A percentile compares a stretch with the other conserved stretches of the same genome.
phyloP scores from a whole-genome alignment of 768 basidiomycete species.

The Sarcodon sp. region DNA sequence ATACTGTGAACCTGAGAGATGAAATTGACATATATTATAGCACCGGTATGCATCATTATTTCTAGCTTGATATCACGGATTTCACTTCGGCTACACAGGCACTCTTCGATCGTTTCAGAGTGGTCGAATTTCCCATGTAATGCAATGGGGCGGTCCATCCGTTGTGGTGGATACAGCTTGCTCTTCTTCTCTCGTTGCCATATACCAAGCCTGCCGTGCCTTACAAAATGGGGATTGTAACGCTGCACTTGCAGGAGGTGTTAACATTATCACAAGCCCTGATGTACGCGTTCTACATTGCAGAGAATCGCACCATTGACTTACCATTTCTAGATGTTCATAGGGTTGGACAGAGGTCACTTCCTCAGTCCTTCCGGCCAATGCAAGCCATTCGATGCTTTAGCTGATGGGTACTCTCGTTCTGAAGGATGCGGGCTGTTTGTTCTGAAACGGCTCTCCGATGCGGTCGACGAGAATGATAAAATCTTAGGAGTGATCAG shows the following conservation, averaged over 20 bases:
- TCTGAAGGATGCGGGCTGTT: constrained; percentile 62
- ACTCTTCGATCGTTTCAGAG: constrained; percentile 56
- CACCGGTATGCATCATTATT: constrained; percentile 30
- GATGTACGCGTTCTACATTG: constrained; percentile 32
- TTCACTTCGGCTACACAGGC: constrained; percentile 25
- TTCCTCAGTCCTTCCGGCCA: constrained; percentile 56
- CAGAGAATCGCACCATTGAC: background rate
- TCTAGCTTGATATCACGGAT: background rate
- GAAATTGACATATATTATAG: constrained; percentile 61
- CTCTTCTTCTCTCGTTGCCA: constrained; percentile 54
- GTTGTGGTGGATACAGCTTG: constrained; percentile 66
- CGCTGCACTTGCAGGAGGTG: constrained; percentile 62
- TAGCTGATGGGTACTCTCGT: constrained; percentile 65
- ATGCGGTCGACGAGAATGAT: constrained; percentile 57
- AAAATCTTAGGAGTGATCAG: constrained; percentile 56
- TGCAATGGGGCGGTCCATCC: constrained; percentile 59
- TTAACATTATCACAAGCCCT: constrained; percentile 57
- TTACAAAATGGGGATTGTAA: constrained; percentile 51
- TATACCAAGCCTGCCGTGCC: constrained; percentile 59
- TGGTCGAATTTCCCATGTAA: constrained; percentile 58
- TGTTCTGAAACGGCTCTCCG: constrained; percentile 55
- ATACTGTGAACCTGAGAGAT: constrained; percentile 47
- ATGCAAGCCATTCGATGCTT: constrained; percentile 58
- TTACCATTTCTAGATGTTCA: constrained; percentile 37
- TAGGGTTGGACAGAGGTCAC: constrained; percentile 56